Evolutionary conservation across 495 filamentous ascomycete species (phyloP).

Genomic region (Aspergillus sclerotiicarbonarius): DNA sequence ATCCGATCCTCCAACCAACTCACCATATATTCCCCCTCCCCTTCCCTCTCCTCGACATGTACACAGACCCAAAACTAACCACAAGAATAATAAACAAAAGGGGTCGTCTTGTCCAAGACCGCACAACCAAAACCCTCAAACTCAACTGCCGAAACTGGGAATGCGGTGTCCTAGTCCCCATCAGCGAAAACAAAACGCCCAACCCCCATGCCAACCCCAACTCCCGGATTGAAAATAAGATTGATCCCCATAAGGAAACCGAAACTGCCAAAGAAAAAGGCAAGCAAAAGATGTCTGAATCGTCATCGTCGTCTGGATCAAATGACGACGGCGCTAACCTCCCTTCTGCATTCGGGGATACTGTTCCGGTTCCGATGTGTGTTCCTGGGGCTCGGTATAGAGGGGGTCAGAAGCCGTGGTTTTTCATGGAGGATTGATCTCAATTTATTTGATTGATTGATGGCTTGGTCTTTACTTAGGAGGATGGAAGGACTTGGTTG

Average conservation of each 20-base stretch:
- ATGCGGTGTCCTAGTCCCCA: conserved; percentile 77
- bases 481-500: background rate
- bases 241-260: background rate
- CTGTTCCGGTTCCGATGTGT: conserved; percentile 71
- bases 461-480: background rate
- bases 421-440: conserved; percentile 34
- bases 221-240: background rate
- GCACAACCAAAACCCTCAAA: conserved; percentile 59
- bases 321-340: conserved; percentile 9
- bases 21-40: background rate
- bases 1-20: background rate
- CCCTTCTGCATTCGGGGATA: conserved; percentile 51
- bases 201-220: background rate
- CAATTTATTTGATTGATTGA: background rate
- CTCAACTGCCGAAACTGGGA: conserved; percentile 94
- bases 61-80: background rate
- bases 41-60: background rate
- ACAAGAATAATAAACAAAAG: conserved; percentile 26
- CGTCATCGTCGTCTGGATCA: conserved; percentile 1
- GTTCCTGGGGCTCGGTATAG: conserved; percentile 54
- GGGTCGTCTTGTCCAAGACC: conserved; percentile 73
- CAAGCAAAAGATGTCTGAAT: too few relatives aligned
- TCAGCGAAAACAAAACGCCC: conserved; percentile 17
- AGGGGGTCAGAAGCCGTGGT: conserved; percentile 55
- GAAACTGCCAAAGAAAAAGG: background rate